A percentile compares a stretch with the other conserved stretches of the same genome.
Evolutionary conservation across 2,329 filamentous ascomycete species (phyloP).

Genomic region (Xylaria sp.): DNA sequence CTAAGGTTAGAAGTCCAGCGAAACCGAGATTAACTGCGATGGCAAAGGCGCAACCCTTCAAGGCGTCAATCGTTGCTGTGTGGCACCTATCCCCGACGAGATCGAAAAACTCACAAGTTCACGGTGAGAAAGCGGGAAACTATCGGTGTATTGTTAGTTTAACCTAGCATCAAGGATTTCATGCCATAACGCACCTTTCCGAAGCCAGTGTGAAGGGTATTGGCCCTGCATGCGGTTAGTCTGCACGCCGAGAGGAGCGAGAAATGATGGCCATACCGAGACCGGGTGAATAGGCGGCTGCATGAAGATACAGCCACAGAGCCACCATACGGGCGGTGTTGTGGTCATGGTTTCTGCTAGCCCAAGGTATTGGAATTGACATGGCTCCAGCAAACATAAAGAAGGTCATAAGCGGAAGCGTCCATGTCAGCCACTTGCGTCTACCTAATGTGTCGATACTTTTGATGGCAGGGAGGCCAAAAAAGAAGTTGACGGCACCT

Average conservation of each 20-base stretch:
- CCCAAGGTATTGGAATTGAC: constrained; percentile 8
- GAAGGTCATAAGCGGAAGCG: constrained; percentile 6
- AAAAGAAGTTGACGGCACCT: constrained; percentile 15
- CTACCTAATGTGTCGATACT: constrained; percentile 8
- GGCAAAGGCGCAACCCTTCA: constrained; percentile 9
- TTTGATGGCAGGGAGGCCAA: constrained; percentile 8
- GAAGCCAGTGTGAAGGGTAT: constrained; percentile 8
- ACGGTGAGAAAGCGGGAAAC: constrained; percentile 12
- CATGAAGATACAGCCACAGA: constrained; percentile 6
- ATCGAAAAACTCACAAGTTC: constrained; percentile 1
- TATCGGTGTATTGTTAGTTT: neutral
- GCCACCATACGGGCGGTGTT: constrained; percentile 1
- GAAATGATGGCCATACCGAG: neutral
- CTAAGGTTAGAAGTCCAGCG: constrained; percentile 1
- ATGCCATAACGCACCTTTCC: neutral
- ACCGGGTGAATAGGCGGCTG: constrained; percentile 7
- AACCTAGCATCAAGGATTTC: neutral
- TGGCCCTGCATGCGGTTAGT: neutral
- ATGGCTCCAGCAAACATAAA: constrained; percentile 4
- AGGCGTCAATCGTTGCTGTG: neutral
- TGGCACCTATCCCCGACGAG: neutral
- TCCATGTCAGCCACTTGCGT: constrained; percentile 11
- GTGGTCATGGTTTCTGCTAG: neutral
- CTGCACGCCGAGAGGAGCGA: neutral
- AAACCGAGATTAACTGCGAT: constrained; percentile 8